Evolutionary conservation across 345 rosid species (phyloP).

Genomic region (Excoecaria cochinchinensis): DNA sequence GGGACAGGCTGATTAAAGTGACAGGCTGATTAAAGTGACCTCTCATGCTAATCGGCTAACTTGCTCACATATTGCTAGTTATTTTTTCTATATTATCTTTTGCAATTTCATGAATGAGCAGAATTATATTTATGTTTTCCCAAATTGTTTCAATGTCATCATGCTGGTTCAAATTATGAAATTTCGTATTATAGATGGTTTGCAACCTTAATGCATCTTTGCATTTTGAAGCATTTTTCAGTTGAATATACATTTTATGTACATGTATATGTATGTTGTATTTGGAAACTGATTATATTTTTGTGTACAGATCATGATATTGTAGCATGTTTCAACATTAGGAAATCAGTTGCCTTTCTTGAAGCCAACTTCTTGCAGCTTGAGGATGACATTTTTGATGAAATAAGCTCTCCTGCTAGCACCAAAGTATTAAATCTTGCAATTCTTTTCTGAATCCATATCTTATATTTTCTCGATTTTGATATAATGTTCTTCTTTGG

Average conservation of each 20-base stretch:
- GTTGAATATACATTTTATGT: not conserved
- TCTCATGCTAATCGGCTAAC: not conserved
- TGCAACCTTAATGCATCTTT: not conserved
- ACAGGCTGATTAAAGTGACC: not conserved
- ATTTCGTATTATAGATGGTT: not conserved
- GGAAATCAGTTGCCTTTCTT: slow-evolving; percentile 55
- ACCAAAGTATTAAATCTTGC: slow-evolving; percentile 47
- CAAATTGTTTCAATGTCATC: not conserved
- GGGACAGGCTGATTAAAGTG: not conserved
- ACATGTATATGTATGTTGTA: not conserved
- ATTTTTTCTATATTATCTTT: not conserved
- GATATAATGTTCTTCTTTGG: slow-evolving; percentile 21
- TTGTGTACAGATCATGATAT: slow-evolving; percentile 65
- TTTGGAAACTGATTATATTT: slow-evolving; percentile 4
- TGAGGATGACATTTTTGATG: slow-evolving; percentile 65
- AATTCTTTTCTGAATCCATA: slow-evolving; percentile 15
- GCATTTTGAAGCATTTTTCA: not conserved
- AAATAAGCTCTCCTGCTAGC: slow-evolving; percentile 48
- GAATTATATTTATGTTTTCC: not conserved
- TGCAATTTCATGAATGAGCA: slow-evolving; percentile 1
- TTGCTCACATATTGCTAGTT: not conserved
- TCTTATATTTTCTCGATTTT: not conserved
- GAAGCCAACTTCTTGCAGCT: slow-evolving; percentile 68
- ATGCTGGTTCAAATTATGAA: not conserved
- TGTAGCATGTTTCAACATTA: slow-evolving; percentile 66